Evolutionary conservation across 768 basidiomycete species (phyloP).

Genomic region (Auriscalpium orientale): DNA sequence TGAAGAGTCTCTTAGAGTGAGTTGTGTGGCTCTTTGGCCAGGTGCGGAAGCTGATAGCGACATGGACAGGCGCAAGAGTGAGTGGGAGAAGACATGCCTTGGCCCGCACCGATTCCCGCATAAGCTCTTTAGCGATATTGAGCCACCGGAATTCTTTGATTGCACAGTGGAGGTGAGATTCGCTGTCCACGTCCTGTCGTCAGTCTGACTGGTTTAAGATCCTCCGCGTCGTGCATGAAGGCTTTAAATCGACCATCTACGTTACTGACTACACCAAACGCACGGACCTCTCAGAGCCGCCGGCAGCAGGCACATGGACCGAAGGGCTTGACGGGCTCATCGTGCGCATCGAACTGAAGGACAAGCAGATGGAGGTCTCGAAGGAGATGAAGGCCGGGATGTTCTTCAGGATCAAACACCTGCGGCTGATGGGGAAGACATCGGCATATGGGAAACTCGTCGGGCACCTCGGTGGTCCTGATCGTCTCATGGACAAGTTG

Average conservation of each 20-base stretch:
- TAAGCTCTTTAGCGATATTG: slow-evolving; percentile 8
- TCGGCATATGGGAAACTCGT: slow-evolving; percentile 2
- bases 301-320: slow-evolving; percentile 1
- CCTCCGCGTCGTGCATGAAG: slow-evolving; percentile 8
- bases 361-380: slow-evolving; percentile 11
- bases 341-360: slow-evolving; percentile 9
- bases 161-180: slow-evolving; percentile 13
- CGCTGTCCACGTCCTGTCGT: not conserved
- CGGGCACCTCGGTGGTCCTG: slow-evolving; percentile 11
- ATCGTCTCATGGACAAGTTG: slow-evolving; percentile 12
- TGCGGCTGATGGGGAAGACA: slow-evolving; percentile 7
- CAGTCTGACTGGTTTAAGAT: slow-evolving; percentile 2
- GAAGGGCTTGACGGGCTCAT: slow-evolving; percentile 1
- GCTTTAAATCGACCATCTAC: slow-evolving; percentile 5
- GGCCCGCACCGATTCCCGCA: slow-evolving; percentile 6
- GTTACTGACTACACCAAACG: slow-evolving; percentile 13
- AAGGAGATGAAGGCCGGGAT: slow-evolving; percentile 4
- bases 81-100: slow-evolving; percentile 10
- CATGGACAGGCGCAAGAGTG: slow-evolving; percentile 10
- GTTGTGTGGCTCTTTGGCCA: not conserved
- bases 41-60: not conserved
- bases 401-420: slow-evolving; percentile 11
- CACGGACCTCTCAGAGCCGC: slow-evolving; percentile 6
- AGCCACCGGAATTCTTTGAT: slow-evolving; percentile 7
- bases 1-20: slow-evolving; percentile 10